Base-by-base conservation (phyloP, 768 basidiomycete species). In the Hygrophorus russula region DNA sequence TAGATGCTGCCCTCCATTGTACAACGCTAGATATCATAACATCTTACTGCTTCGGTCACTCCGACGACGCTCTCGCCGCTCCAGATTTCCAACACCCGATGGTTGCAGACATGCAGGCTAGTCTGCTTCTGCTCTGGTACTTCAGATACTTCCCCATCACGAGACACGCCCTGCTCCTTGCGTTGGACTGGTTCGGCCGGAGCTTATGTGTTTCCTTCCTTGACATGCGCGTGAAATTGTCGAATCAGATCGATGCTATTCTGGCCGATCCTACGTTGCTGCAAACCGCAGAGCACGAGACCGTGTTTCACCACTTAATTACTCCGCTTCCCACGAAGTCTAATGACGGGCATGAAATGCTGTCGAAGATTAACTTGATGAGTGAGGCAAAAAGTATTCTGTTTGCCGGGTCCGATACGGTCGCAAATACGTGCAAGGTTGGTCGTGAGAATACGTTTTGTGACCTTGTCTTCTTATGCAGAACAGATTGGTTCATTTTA, bases 331-430 rank as follows among this genome's bases (percentile, higher is more conserved):
- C 52, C 43, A 0, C 39, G 46, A 24, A 24, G 24, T 24, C 46
- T 14, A 30, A 44, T 11, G 37, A 52, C 32, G 40, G 33, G 11
- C 33, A 37, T 4, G 27, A 37, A 5, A 30, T 19, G 1, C 38
- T 32, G 0, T 47, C 46, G 8, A 24, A 59, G 12, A 51, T 56
- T 8, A 63, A 59, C 57, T 60, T 68, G 15, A 48, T 64, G 19
- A 60, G 65, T 36, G 63, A 68, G 46, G 65, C 59, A 5, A 51
- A 61, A 28, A 59, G 58, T 37, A 47, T 68, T 47, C 49, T 60
- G 3, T 64, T 65, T 32, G 71, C 71, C 5, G 71, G 71, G 5
- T 63, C 63, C 19, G 71, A 70, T 48, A 70, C 68, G 2, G 61
- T 65, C 10, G 68, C 63, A 12, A 66, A 69, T 44, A 55, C 62